These are phyloP conservation scores for Candida taoyuanica DNA, from an alignment of 805 yeast species.

Conservation along the genomic window DNA sequence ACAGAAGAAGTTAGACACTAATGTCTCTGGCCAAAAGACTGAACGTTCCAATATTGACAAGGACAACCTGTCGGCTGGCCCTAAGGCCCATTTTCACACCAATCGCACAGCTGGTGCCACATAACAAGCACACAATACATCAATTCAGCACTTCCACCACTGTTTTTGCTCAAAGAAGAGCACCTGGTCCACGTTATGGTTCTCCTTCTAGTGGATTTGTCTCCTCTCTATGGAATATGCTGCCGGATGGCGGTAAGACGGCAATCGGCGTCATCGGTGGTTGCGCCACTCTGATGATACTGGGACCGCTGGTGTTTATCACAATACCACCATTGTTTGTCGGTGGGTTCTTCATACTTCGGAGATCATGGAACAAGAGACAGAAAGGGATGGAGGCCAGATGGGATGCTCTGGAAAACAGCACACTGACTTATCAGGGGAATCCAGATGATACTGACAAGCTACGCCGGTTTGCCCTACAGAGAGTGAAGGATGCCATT, in stretches of 20 bases:
- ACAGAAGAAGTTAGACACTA: too few species aligned
- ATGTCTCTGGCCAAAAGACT: too few species aligned
- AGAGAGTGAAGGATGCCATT: conserved; percentile 18
- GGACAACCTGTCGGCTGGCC: too few species aligned
- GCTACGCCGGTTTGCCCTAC: conserved; percentile 12
- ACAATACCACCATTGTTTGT: conserved; percentile 23
- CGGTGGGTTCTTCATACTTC: conserved; percentile 18
- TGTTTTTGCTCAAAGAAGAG: too few species aligned
- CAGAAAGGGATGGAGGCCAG: conserved; percentile 12
- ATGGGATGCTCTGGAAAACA: conserved; percentile 14
- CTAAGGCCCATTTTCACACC: too few species aligned
- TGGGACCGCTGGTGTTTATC: conserved; percentile 23
- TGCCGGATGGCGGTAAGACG: conserved; percentile 14
- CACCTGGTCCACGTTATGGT: not conserved
- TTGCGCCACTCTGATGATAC: conserved; percentile 13
- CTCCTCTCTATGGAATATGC: not conserved
- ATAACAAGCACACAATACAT: too few species aligned
- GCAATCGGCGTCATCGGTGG: conserved; percentile 11
- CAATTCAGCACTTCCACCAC: too few species aligned
- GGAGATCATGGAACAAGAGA: conserved; percentile 9
- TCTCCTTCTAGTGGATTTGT: conserved; percentile 1
- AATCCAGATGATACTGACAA: conserved; percentile 13
- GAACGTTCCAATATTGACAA: too few species aligned
- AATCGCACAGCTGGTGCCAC: not conserved
- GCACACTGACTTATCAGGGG: conserved; percentile 17